Evolutionary conservation across 106 monocot species (phyloP).

Genomic region (Dioscorea zingiberensis): DNA sequence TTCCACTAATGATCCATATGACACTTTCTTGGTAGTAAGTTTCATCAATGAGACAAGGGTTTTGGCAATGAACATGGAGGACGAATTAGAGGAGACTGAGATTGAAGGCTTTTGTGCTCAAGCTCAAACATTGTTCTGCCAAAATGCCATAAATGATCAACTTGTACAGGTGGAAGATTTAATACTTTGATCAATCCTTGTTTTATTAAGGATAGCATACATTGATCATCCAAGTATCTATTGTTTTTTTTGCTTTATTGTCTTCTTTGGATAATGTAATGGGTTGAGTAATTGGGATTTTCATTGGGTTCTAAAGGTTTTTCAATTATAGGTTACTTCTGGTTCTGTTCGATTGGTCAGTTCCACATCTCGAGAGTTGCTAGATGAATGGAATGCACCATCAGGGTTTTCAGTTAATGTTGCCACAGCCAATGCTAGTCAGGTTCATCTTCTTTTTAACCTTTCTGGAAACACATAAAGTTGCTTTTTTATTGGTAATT

Average conservation of each 20-base stretch:
- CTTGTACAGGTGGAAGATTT: conserved; percentile 61
- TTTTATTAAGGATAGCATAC: neutral
- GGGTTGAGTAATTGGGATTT: neutral
- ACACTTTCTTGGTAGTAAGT: conserved; percentile 95
- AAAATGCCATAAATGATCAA: conserved; percentile 85
- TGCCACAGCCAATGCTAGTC: conserved; percentile 91
- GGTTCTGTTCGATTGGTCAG: conserved; percentile 80
- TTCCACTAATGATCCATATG: conserved; percentile 71
- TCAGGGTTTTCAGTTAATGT: conserved; percentile 90
- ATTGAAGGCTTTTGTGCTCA: conserved; percentile 92
- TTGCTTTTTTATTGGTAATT: too few species aligned
- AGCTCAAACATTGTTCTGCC: conserved; percentile 89
- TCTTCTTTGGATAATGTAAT: too few species aligned
- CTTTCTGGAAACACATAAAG: too few species aligned
- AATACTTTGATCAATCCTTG: neutral
- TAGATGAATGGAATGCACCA: conserved; percentile 90
- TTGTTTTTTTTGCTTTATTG: neutral
- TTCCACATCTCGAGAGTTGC: conserved; percentile 67
- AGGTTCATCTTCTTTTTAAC: conserved; percentile 37
- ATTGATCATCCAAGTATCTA: neutral
- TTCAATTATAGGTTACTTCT: conserved; percentile 60
- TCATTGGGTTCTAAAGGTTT: neutral
- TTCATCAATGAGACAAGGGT: conserved; percentile 96
- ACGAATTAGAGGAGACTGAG: conserved; percentile 97
- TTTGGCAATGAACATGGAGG: conserved; percentile 96